Percentiles rank a stretch among this genome's conserved stretches.
Conservation (phyloP, 805 yeast species). For the Wickerhamiella azymoides region DNA sequence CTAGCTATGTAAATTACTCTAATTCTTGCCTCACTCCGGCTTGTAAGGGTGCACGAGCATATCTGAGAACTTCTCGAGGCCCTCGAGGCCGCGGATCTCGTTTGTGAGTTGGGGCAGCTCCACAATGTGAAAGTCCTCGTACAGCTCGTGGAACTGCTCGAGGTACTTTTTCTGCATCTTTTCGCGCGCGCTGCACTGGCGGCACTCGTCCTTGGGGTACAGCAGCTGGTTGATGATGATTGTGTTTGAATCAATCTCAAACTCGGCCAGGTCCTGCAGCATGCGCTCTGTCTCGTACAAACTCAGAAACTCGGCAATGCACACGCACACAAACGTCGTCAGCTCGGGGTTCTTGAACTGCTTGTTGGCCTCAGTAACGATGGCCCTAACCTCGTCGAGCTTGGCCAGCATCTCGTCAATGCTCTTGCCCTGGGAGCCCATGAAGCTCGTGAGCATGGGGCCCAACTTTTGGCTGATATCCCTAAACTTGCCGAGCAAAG, state of each 20-base stretch:
- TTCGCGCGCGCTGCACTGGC: conserved; percentile 84
- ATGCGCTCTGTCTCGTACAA: conserved; percentile 94
- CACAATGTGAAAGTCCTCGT: conserved; percentile 93
- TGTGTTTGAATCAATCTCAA: conserved; percentile 92
- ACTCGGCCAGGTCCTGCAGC: conserved; percentile 89
- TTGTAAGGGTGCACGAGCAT: conserved; percentile 52
- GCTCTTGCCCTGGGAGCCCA: conserved; percentile 38
- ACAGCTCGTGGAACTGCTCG: conserved; percentile 88
- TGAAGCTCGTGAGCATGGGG: conserved; percentile 68
- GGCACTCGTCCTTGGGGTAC: conserved; percentile 59
- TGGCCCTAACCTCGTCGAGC: conserved; percentile 63
- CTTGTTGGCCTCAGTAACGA: conserved; percentile 76
- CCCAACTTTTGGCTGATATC: conserved; percentile 80
- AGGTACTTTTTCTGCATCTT: conserved; percentile 91
- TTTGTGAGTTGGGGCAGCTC: conserved; percentile 90
- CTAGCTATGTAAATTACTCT: not conserved
- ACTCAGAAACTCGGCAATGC: conserved; percentile 93
- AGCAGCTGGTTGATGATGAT: conserved; percentile 90
- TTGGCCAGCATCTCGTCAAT: conserved; percentile 59
- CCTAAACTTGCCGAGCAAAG: conserved; percentile 72
- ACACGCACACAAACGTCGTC: conserved; percentile 86
- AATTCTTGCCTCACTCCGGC: not conserved
- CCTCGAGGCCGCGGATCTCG: conserved; percentile 87
- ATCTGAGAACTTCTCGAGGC: conserved; percentile 68
- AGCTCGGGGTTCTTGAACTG: conserved; percentile 94